phyloP scores from a whole-genome alignment of 169 alveolate genomes.

The Plasmodium billcollinsi region DNA sequence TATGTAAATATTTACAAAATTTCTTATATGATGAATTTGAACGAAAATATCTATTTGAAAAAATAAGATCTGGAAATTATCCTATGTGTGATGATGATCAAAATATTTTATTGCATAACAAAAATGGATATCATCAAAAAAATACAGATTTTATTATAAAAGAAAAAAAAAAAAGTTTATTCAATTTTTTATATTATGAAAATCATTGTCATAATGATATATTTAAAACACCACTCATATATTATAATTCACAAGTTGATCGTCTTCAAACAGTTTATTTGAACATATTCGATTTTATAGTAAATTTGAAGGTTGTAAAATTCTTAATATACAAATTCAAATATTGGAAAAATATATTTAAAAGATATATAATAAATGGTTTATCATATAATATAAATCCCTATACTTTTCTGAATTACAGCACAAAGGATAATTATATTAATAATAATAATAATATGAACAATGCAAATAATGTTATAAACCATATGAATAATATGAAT shows the following conservation, averaged over 20 bases:
- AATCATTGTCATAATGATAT: slow-evolving; percentile 64
- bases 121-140: slow-evolving; percentile 28
- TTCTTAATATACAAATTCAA: slow-evolving; percentile 5
- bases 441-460: no score
- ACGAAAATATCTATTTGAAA: slow-evolving; percentile 44
- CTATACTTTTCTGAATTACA: no score
- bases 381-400: no score
- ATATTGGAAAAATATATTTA: slow-evolving; percentile 15
- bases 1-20: slow-evolving; percentile 53
- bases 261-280: slow-evolving; percentile 33
- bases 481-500: no score
- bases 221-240: slow-evolving; percentile 48
- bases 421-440: no score
- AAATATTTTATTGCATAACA: slow-evolving; percentile 35
- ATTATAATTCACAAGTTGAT: slow-evolving; percentile 58
- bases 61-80: slow-evolving; percentile 8
- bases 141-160: slow-evolving; percentile 36
- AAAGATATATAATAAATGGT: background rate
- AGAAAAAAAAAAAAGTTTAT: slow-evolving; percentile 37
- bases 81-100: slow-evolving; percentile 36
- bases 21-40: slow-evolving; percentile 59
- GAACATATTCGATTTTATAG: slow-evolving; percentile 31
- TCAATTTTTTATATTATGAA: slow-evolving; percentile 65
- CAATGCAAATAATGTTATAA: no score
- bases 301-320: background rate